Conservation (phyloP, 441 rosid genomes). For the Biscutella laevigata region DNA sequence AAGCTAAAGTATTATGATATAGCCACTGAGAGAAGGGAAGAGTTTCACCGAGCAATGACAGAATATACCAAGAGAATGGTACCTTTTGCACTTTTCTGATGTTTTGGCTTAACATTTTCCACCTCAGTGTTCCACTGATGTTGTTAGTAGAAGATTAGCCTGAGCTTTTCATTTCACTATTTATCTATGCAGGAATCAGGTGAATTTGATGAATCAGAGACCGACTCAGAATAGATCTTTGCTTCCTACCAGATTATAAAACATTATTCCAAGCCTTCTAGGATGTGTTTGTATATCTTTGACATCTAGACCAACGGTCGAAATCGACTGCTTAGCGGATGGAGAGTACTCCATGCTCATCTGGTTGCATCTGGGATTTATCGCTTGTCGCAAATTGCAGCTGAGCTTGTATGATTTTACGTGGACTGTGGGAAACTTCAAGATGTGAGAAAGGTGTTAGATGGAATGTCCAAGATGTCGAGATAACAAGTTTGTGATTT, state of each 20-base stretch:
- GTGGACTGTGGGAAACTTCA: constrained; percentile 26
- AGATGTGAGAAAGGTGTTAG: constrained; percentile 52
- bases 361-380: constrained; percentile 40
- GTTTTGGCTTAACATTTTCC: no score
- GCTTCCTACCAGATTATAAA: constrained; percentile 7
- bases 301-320: constrained; percentile 28
- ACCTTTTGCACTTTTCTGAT: no score
- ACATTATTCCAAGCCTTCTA: constrained; percentile 13
- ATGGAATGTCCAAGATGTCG: constrained; percentile 43
- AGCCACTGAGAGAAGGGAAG: constrained; percentile 76
- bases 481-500: no score
- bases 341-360: constrained; percentile 46
- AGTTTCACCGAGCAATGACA: constrained; percentile 65
- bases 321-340: constrained; percentile 29
- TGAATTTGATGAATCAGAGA: constrained; percentile 47
- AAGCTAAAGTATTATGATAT: constrained; percentile 82
- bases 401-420: constrained; percentile 45
- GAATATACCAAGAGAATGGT: constrained; percentile 68
- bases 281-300: constrained; percentile 14
- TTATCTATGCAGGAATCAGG: constrained; percentile 50
- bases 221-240: constrained; percentile 40
- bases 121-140: constrained; percentile 2
- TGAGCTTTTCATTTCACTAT: not conserved
- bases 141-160: not conserved
- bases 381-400: constrained; percentile 26